phyloP scores from a whole-genome alignment of 108 stramenopile genomes.

The Craspedostauros australis region DNA sequence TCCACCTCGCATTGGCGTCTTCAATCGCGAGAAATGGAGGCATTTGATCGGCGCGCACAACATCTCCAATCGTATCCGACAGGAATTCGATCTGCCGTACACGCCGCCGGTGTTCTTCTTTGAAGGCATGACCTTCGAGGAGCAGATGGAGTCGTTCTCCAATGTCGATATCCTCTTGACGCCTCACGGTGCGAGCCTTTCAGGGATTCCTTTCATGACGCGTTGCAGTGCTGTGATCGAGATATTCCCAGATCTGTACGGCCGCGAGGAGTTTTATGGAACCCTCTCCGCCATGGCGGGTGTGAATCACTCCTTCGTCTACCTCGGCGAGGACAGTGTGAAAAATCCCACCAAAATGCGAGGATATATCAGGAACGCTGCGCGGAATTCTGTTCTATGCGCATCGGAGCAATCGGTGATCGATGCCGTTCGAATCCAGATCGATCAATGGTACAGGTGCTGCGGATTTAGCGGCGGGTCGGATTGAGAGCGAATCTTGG shows the following conservation, averaged over 20 bases:
- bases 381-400: too few relatives aligned
- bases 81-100: constrained; percentile 1
- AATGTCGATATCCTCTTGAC: constrained; percentile 21
- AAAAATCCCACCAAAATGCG: too few relatives aligned
- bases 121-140: constrained; percentile 7
- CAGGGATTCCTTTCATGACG: constrained; percentile 17
- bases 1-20: constrained; percentile 8
- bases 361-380: too few relatives aligned
- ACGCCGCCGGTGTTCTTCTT: not conserved
- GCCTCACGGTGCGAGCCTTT: constrained; percentile 28
- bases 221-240: constrained; percentile 24
- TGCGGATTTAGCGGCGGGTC: too few relatives aligned
- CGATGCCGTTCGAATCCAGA: too few relatives aligned
- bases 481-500: too few relatives aligned
- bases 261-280: constrained; percentile 8
- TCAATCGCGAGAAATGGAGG: constrained; percentile 1
- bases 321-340: constrained; percentile 6
- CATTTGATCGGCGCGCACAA: not conserved
- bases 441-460: too few relatives aligned
- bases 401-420: too few relatives aligned
- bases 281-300: constrained; percentile 1
- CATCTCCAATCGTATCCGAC: not conserved
- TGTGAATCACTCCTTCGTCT: constrained; percentile 3
- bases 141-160: constrained; percentile 4
- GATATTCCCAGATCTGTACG: constrained; percentile 17